These are phyloP conservation scores for Gentiana dahurica DNA, from an alignment of 257 asterid genomes.

Conservation along the genomic window DNA sequence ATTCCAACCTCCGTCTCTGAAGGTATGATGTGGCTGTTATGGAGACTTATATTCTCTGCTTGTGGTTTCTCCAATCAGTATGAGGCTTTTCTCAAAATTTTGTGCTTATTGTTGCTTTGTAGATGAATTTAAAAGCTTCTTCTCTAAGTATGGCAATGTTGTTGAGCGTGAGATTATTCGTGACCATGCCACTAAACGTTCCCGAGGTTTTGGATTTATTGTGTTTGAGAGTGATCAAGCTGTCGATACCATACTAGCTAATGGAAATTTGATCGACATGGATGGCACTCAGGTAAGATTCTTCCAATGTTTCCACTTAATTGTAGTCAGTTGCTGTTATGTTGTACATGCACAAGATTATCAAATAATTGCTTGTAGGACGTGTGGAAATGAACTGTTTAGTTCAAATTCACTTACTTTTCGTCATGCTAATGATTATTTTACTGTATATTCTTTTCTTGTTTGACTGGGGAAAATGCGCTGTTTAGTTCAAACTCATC, in stretches of 20 bases:
- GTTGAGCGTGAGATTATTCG: constrained; percentile 83
- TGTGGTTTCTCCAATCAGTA: background rate
- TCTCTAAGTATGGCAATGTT: constrained; percentile 77
- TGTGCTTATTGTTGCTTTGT: background rate
- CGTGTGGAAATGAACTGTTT: background rate
- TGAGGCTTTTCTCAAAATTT: too few species aligned
- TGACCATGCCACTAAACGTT: constrained; percentile 77
- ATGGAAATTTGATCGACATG: constrained; percentile 96
- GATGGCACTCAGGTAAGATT: constrained; percentile 70
- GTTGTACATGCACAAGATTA: background rate
- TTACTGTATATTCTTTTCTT: background rate
- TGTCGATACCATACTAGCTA: constrained; percentile 59
- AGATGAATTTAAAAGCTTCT: constrained; percentile 82
- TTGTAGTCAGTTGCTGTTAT: constrained; percentile 13
- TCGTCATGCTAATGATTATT: background rate
- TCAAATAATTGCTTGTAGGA: background rate
- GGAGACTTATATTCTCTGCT: background rate
- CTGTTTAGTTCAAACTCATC: background rate
- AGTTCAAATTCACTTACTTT: background rate
- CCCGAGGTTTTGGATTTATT: constrained; percentile 94
- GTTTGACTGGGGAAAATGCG: background rate
- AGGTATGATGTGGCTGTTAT: constrained; percentile 30
- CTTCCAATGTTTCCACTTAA: constrained; percentile 2
- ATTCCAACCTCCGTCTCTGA: constrained; percentile 70
- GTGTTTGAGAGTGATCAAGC: constrained; percentile 78